These are phyloP conservation scores for Quercus tomentella DNA, from an alignment of 331 rosid species.

Conservation along the genomic window DNA sequence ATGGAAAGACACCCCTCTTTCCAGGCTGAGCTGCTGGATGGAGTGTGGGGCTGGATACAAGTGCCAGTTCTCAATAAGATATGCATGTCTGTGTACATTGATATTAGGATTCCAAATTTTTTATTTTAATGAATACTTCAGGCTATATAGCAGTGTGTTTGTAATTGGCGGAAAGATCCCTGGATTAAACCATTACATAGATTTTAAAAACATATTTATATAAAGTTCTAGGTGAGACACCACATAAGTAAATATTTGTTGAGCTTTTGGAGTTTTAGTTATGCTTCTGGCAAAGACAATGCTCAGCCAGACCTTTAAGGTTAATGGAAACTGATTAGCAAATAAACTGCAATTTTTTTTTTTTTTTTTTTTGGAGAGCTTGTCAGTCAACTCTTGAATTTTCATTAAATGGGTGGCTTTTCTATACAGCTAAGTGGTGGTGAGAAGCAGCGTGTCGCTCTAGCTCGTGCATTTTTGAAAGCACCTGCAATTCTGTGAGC, in stretches of 20 bases:
- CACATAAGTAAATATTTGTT: not conserved
- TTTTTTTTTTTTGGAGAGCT: not conserved
- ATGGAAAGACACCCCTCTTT: not conserved
- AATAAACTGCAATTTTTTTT: not conserved
- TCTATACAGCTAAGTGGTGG: slow-evolving; percentile 88
- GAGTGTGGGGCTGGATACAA: not conserved
- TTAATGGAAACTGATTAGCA: not conserved
- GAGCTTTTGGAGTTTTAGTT: not conserved
- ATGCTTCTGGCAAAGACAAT: slow-evolving; percentile 7
- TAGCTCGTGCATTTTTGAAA: slow-evolving; percentile 95
- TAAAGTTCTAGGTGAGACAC: not conserved
- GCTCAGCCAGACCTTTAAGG: not conserved
- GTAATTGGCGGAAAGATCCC: not conserved
- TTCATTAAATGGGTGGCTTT: slow-evolving; percentile 12
- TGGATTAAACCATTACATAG: not conserved
- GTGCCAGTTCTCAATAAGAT: not conserved
- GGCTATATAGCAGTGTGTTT: not conserved
- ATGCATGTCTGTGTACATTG: not conserved
- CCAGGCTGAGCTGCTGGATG: not conserved
- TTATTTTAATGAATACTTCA: not conserved
- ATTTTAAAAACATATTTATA: not conserved
- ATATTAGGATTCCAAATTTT: too few species aligned
- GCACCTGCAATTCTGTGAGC: slow-evolving; percentile 88
- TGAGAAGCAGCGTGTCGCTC: slow-evolving; percentile 97
- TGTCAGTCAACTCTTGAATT: not conserved